Evolutionary conservation across 306 rosid species (phyloP).

Genomic region (Aeschynomene evenia): DNA sequence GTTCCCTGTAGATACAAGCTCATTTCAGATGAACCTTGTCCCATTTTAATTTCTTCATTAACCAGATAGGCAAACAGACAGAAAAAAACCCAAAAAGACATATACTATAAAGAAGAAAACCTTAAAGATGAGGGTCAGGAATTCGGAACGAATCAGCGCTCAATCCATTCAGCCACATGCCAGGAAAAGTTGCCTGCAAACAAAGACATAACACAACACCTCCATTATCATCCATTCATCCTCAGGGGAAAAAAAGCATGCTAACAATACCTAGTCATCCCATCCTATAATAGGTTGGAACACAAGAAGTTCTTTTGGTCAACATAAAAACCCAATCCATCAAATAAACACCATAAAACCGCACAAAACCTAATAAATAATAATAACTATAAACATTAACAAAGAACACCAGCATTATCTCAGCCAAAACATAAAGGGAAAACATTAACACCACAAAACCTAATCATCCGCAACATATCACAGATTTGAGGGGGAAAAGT

Average conservation of each 20-base stretch:
- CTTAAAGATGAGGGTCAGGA: slow-evolving; percentile 34
- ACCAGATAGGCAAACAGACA: background rate
- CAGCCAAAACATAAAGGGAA: no score
- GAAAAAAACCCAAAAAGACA: background rate
- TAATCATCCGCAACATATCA: background rate
- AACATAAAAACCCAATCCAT: background rate
- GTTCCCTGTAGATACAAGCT: background rate
- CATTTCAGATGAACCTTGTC: background rate
- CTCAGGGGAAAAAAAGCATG: background rate
- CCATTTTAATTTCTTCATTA: slow-evolving; percentile 5
- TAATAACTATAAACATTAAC: no score
- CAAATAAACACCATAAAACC: background rate
- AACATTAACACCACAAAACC: background rate
- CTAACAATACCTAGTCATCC: background rate
- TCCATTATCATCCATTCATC: slow-evolving; percentile 15
- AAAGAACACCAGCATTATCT: no score
- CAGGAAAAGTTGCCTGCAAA: slow-evolving; percentile 45
- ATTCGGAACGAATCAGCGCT: slow-evolving; percentile 28
- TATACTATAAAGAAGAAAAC: slow-evolving; percentile 21
- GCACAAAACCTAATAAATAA: background rate
- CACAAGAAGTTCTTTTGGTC: background rate
- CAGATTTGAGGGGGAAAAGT: no score
- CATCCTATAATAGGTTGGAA: background rate
- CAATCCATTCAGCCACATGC: slow-evolving; percentile 8
- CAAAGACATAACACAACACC: background rate